phyloP scores from a whole-genome alignment of 176 grass and related monocot species.

The Alopecurus myosuroides region DNA sequence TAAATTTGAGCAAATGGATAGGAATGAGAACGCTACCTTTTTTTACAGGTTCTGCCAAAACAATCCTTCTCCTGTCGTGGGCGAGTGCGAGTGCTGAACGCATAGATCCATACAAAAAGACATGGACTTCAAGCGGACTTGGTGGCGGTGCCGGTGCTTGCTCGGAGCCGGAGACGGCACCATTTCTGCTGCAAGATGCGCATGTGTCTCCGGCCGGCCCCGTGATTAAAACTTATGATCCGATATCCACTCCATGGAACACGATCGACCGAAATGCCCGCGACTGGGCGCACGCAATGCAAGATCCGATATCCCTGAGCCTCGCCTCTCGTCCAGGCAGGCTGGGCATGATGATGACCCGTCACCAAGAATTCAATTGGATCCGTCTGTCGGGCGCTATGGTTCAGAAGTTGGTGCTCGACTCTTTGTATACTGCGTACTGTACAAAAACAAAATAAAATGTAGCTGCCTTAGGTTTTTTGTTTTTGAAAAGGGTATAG shows the following conservation, averaged over 20 bases:
- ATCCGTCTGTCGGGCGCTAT: background rate
- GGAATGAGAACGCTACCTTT: background rate
- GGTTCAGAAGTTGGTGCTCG: background rate
- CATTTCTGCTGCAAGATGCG: background rate
- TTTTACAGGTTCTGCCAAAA: background rate
- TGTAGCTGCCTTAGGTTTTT: too few relatives aligned
- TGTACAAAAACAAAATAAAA: too few relatives aligned
- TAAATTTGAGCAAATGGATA: background rate
- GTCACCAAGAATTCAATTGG: background rate
- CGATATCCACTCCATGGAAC: background rate
- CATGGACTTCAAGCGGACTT: background rate
- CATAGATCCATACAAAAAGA: background rate
- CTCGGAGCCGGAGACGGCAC: background rate
- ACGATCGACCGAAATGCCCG: background rate
- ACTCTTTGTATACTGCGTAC: background rate
- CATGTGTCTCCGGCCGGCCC: background rate
- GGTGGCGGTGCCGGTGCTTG: conserved; percentile 2
- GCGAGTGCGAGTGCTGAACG: background rate
- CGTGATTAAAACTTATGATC: background rate
- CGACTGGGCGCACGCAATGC: background rate
- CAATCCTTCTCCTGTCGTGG: background rate
- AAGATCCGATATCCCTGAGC: background rate
- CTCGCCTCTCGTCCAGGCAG: background rate
- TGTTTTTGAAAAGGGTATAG: too few relatives aligned
- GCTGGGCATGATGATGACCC: background rate